Evolutionary conservation across 2,329 filamentous ascomycete species (phyloP), one percentile per base, ranked within the genome.

Genomic region (Alternaria sp.): DNA sequence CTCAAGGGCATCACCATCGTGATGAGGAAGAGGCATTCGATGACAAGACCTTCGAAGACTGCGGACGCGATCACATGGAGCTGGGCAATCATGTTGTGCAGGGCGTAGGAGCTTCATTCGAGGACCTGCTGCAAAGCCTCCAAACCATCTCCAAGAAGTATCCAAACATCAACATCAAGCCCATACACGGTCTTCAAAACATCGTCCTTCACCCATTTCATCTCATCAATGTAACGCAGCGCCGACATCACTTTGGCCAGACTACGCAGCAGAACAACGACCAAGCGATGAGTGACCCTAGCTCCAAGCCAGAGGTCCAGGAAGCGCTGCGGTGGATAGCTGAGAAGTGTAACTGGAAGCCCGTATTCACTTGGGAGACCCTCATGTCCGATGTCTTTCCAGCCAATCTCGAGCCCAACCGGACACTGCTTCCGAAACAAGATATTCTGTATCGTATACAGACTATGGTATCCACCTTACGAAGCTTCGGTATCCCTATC

Each of bases 301-400:
- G 75, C 14, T 70, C 71, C 2, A 75, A 71, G 26, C 63, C 71
- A n/a, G 69, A 75, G 20, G 72, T 78, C n/a, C 74, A 78, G 54
- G 71, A 74, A 15, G 72, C 76, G 6, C 64, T 79, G 20, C 73
- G 69, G 30, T 79, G 75, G 76, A 60, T 79, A 21, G 68, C 71
- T 4, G 61, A 71, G 23, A 73, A 75, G 49, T 79, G 76, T 58
- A 65, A 70, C 44, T 79, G 76, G 76, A 77, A 71, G 51, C 77
- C 78, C 1, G 71, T 77, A 11, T 66, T 79, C 1, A 67, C 72
- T 9, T 79, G 77, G 78, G 76, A 78, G 18, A 68, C 46, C 28
- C 73, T 79, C 74, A 78, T 78, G 76, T 79, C 74, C 56, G 78
- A 79, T 47, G 77, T 76, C 2, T 79, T 79, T 33, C 78, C 78